phyloP scores from a whole-genome alignment of 805 yeast species.

The Hagleromyces aurorensis region DNA sequence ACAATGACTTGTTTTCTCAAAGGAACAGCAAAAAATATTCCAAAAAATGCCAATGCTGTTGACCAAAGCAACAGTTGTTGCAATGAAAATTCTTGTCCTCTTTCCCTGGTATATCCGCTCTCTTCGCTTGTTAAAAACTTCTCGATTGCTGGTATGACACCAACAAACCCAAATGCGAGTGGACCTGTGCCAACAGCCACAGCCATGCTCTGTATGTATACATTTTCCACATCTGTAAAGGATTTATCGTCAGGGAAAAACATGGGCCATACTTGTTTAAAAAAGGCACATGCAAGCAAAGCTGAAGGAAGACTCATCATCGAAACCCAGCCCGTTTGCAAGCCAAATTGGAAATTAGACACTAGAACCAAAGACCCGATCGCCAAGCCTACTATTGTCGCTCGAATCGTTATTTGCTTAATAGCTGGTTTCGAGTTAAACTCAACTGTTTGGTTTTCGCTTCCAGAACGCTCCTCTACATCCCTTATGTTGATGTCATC shows the following conservation, averaged over 20 bases:
- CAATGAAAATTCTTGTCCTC: constrained; percentile 33
- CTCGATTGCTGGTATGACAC: constrained; percentile 93
- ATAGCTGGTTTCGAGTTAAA: constrained; percentile 45
- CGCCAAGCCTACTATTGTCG: constrained; percentile 63
- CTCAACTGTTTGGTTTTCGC: constrained; percentile 5
- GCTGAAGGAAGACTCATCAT: constrained; percentile 98
- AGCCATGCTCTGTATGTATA: constrained; percentile 82
- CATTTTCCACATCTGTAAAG: constrained; percentile 88
- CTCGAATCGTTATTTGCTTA: constrained; percentile 65
- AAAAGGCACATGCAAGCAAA: constrained; percentile 73
- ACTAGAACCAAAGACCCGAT: constrained; percentile 85
- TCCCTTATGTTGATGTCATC: neutral
- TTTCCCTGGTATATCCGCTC: constrained; percentile 42
- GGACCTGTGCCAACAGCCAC: constrained; percentile 99
- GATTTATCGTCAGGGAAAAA: constrained; percentile 33
- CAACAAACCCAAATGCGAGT: constrained; percentile 87
- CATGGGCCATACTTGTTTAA: constrained; percentile 44
- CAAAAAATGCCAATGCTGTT: constrained; percentile 81
- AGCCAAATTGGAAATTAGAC: constrained; percentile 91
- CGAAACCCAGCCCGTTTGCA: constrained; percentile 98
- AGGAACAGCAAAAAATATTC: constrained; percentile 92
- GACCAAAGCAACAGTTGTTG: constrained; percentile 72
- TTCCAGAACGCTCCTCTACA: neutral
- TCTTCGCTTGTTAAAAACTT: constrained; percentile 75
- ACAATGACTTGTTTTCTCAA: constrained; percentile 78